Percentiles rank a stretch among this genome's conserved stretches.
phyloP scores from a whole-genome alignment of 2,329 filamentous ascomycete genomes.

The Pseudogymnoascus sp. region DNA sequence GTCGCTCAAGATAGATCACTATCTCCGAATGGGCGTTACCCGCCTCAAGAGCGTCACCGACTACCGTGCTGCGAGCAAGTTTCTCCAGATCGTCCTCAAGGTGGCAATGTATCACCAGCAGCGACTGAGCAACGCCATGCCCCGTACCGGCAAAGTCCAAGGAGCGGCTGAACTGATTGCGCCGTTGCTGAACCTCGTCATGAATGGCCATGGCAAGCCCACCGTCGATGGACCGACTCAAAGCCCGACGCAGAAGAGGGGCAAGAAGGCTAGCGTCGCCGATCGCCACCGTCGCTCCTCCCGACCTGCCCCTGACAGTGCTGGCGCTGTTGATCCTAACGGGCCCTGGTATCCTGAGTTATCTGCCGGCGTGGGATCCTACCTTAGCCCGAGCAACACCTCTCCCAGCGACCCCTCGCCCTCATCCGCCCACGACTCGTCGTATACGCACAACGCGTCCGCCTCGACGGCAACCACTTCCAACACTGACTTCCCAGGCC shows the following conservation, averaged over 20 bases:
- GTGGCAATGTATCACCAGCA: constrained; percentile 9
- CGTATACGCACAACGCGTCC: constrained; percentile 2
- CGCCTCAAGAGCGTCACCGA: constrained; percentile 1
- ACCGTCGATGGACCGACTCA: neutral
- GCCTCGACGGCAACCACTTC: neutral
- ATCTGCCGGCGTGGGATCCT: neutral
- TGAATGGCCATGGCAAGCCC: neutral
- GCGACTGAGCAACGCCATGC: neutral
- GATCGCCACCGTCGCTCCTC: neutral
- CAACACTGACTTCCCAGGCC: neutral
- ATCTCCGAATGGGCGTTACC: constrained; percentile 60
- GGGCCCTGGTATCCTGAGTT: neutral
- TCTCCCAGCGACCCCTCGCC: neutral
- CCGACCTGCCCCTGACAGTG: neutral
- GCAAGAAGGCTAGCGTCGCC: neutral
- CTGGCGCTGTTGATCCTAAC: neutral
- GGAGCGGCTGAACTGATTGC: constrained; percentile 1
- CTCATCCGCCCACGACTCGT: neutral
- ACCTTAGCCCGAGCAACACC: neutral
- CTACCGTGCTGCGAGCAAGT: constrained; percentile 4
- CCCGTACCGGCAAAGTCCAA: neutral
- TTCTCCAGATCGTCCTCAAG: constrained; percentile 6
- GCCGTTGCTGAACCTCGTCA: constrained; percentile 2
- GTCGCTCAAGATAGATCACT: constrained; percentile 53
- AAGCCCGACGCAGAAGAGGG: neutral